Base-by-base conservation (phyloP, 2,329 filamentous ascomycete genomes). In the Chaetothyriales sp. region DNA sequence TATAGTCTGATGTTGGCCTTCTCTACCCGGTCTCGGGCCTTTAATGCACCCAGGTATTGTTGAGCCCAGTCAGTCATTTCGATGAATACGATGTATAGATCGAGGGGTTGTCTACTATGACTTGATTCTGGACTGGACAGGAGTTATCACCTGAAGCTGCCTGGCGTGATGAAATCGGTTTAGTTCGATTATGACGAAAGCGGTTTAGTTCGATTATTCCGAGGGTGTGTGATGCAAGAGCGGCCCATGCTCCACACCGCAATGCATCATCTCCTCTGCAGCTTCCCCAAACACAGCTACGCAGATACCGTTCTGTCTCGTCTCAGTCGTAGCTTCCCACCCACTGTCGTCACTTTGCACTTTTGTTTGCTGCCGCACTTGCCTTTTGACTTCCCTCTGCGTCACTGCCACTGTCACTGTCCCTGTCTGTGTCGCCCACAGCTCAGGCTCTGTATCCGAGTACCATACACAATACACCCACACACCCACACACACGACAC, bases 41-140 rank as follows among this genome's bases (percentile, higher is more conserved):
- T 76, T 57, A 96, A 74, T 57, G 83, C 83, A 55, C 78, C 73
- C 55, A 86, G 73, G 66, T 94, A 95, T 62, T 93, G 84, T 58
- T 85, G 80, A 62, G 82, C 78, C 85, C 89, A 93, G 71, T 77
- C 78, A 56, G 79, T 74, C 77, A 80, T 80, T 50, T 25, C 22
- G 3, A 6, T 25, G 3, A n/a, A n/a, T n/a, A n/a, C n/a, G n/a
- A n/a, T n/a, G n/a, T n/a, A n/a, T n/a, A n/a, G n/a, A n/a, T n/a
- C n/a, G n/a, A n/a, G n/a, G n/a, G n/a, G n/a, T n/a, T n/a, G 28
- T 2, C 28, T 32, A 10, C 28, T 32, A 32, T 49, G 26, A n/a
- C n/a, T n/a, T n/a, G n/a, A n/a, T n/a, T n/a, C n/a, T n/a, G n/a
- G n/a, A n/a, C n/a, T n/a, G n/a, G n/a, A n/a, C n/a, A n/a, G n/a